These are phyloP conservation scores for Penicillium palitans DNA, from an alignment of 2,329 filamentous ascomycete genomes.

Conservation along the genomic window DNA sequence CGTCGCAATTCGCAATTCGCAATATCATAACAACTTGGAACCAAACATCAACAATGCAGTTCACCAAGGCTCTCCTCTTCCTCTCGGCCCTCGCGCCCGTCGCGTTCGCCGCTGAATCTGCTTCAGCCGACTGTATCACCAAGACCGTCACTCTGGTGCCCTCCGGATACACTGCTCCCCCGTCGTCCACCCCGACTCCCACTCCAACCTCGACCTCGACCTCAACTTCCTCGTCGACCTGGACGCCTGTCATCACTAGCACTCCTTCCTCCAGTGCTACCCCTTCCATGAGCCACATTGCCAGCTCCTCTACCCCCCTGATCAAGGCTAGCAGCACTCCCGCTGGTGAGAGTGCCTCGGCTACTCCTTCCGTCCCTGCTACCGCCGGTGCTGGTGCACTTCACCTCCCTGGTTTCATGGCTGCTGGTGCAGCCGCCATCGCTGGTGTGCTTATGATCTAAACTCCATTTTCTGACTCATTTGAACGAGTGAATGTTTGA, in stretches of 20 bases:
- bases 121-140: constrained; percentile 22
- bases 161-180: constrained; percentile 22
- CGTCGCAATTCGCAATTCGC: background rate
- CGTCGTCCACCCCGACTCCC: constrained; percentile 24
- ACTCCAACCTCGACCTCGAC: constrained; percentile 12
- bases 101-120: constrained; percentile 29
- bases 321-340: constrained; percentile 16
- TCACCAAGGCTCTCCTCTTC: constrained; percentile 37
- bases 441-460: constrained; percentile 39
- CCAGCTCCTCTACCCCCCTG: constrained; percentile 24
- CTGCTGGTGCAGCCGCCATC: constrained; percentile 33
- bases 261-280: constrained; percentile 17
- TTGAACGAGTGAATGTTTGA: background rate
- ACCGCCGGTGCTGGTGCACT: constrained; percentile 26
- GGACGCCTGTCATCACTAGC: constrained; percentile 17
- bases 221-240: constrained; percentile 5
- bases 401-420: constrained; percentile 30
- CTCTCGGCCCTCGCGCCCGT: constrained; percentile 32
- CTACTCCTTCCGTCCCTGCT: constrained; percentile 11
- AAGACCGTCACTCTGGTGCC: constrained; percentile 32
- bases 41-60: constrained; percentile 31
- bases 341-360: background rate
- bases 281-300: constrained; percentile 9
- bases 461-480: background rate
- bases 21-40: constrained; percentile 3